phyloP scores from a whole-genome alignment of 768 basidiomycete species.

The Boletus rex-veris region DNA sequence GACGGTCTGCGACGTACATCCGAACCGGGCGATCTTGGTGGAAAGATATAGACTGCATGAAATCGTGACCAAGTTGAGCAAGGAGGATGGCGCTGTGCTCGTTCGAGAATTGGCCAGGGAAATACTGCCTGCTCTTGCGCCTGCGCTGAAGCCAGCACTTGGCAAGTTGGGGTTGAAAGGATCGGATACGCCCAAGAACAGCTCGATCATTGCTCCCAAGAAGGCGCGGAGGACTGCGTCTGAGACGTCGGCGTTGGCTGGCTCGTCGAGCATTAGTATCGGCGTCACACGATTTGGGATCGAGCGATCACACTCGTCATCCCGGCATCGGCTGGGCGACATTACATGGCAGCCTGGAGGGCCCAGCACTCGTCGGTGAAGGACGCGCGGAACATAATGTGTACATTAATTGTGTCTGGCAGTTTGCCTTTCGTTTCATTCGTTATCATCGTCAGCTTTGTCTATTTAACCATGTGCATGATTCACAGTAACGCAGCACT shows the following conservation, averaged over 20 bases:
- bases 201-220: constrained; percentile 54
- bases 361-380: constrained; percentile 21
- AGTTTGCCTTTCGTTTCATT: constrained; percentile 15
- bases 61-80: constrained; percentile 76
- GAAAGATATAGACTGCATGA: constrained; percentile 78
- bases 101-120: constrained; percentile 87
- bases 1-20: constrained; percentile 85
- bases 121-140: constrained; percentile 73
- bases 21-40: constrained; percentile 77
- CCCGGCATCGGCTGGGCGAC: constrained; percentile 57
- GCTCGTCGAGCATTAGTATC: constrained; percentile 18
- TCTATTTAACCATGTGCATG: constrained; percentile 18
- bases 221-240: constrained; percentile 66
- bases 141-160: constrained; percentile 57
- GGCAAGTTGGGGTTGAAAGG: constrained; percentile 31
- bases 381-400: background rate
- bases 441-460: constrained; percentile 10
- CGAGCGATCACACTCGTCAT: constrained; percentile 36
- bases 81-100: constrained; percentile 85
- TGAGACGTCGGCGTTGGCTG: constrained; percentile 48
- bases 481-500: constrained; percentile 19
- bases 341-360: constrained; percentile 52
- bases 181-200: constrained; percentile 37
- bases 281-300: constrained; percentile 31
- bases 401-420: constrained; percentile 4